Percentiles rank a stretch among this genome's conserved stretches.
phyloP scores from a whole-genome alignment of 2,329 filamentous ascomycete species.

The Periconia macrospinosa region DNA sequence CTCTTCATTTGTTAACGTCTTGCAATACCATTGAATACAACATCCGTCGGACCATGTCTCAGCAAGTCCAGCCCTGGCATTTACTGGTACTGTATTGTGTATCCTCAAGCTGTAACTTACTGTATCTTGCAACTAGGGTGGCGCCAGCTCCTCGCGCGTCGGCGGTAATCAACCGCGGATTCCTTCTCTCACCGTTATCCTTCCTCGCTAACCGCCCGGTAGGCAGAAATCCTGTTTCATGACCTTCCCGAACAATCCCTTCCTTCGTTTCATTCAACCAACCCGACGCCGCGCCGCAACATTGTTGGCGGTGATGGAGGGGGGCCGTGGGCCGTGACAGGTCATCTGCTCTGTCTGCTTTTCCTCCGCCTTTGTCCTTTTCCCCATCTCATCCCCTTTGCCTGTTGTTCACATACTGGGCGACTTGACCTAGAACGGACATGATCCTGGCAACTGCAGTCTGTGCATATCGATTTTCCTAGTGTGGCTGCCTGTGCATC shows the following conservation, averaged over 20 bases:
- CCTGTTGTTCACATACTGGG: no score
- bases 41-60: no score
- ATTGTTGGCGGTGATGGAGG: not conserved
- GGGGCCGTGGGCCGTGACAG: not conserved
- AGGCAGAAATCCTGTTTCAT: slow-evolving; percentile 15
- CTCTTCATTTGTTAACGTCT: no score
- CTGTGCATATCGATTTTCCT: not conserved
- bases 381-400: not conserved
- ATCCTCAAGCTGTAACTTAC: no score
- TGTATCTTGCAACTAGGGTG: not conserved
- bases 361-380: not conserved
- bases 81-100: no score
- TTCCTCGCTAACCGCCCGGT: not conserved
- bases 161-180: slow-evolving; percentile 2
- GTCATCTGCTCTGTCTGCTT: slow-evolving; percentile 8
- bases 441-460: not conserved
- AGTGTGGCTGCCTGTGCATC: not conserved
- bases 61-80: no score
- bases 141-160: slow-evolving; percentile 10
- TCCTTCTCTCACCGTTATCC: not conserved
- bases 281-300: slow-evolving; percentile 3
- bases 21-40: no score
- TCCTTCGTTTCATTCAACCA: slow-evolving; percentile 11
- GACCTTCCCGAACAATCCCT: slow-evolving; percentile 10
- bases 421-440: no score